Base-by-base conservation (phyloP, 495 filamentous ascomycete species). In the Lineolata rhizophorae region DNA sequence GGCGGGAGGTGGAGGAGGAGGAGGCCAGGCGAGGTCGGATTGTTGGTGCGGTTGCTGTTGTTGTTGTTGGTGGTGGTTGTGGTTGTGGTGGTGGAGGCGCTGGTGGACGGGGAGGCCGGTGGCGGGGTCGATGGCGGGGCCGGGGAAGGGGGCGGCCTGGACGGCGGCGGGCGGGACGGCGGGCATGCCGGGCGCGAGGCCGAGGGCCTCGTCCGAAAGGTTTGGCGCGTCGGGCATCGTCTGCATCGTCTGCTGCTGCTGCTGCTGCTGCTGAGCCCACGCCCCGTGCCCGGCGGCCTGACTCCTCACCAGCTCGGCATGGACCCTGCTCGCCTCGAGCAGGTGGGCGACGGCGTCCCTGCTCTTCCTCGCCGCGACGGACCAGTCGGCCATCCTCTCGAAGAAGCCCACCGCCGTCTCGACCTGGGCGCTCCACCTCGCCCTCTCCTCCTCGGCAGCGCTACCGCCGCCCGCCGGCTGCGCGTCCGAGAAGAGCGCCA, bases 301-400 rank as follows among this genome's bases (percentile, higher is more conserved):
- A n/a, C n/a, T n/a, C n/a, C n/a, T n/a, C n/a, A n/a, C n/a, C n/a
- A n/a, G 36, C 34, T 28, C 37, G 22, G 12, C 12, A 25, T 37
- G 17, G 31, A 15, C 15, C n/a, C 13, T 43, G 45, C 47, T 43
- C 40, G 76, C 73, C 42, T 76, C 71, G 43, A 71, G 72, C 46
- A 83, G 73, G 36, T 67, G 61, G 39, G 61, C 60, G 22, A 83
- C 60, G 10, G 76, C 70, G 46, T 79, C 73, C 20, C 68, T 54
- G 18, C 65, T 73, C 18, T 72, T 62, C 41, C 70, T 67, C 0
- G 76, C 76, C 0, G 74, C 72, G 18, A 76, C 63, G 11, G 70
- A 75, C 61, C 66, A 80, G 33, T 67, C 62, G 37, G 70, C 60
- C 61, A 79, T 69, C 2, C 64, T 67, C 31, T 73, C 70, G 22